Base-by-base conservation (phyloP, 1,139 yeast genomes). In the Geotrichum carabidarum region DNA sequence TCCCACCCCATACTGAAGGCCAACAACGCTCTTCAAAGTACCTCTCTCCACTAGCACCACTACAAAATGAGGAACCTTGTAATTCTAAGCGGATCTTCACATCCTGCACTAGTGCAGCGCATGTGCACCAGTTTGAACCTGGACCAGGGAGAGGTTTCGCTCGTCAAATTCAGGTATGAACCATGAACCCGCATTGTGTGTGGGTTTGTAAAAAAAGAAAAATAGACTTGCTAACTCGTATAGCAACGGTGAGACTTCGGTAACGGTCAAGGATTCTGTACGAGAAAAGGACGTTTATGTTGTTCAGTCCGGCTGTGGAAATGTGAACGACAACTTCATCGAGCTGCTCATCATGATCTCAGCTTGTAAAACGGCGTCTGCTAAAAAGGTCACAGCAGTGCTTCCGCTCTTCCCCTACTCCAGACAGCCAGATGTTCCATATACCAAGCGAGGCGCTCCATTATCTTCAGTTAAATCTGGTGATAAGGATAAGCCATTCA, bases 311-410 rank as follows among this genome's bases (percentile, higher is more conserved):
- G 77, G 59, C 38, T 86, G 94, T 66, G 96, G 96, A 9, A 82
- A 86, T 64, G 96, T 91, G 46, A 94, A 93, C 69, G 98, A 93
- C 69, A 84, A 82, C 65, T 86, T 93, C 63, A 79, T 94, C 69
- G 98, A 93, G 71, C 75, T 94, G 51, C 73, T 93, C 62, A 86
- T 93, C 62, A 83, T 89, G 77, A 82, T 93, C 49, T 84, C 95
- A 14, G 98, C 99, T 4, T 91, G 98, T 71, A 93, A 93, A 68
- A 86, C 94, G 32, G 96, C 99, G 1, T 86, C 95, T 62, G 98
- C 99, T 12, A 84, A 82, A 58, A 79, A 95, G 61, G 96, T 91
- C 44, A 91, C 97, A 2, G 98, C 95, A 0, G 96, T 93, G 38
- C 76, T 93, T 70, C 99, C 99, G 4, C 77, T 89, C 59, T 93